These are phyloP conservation scores for Chlamydomonas sphaeroides DNA, from an alignment of 139 green algal genomes.

Conservation along the genomic window DNA sequence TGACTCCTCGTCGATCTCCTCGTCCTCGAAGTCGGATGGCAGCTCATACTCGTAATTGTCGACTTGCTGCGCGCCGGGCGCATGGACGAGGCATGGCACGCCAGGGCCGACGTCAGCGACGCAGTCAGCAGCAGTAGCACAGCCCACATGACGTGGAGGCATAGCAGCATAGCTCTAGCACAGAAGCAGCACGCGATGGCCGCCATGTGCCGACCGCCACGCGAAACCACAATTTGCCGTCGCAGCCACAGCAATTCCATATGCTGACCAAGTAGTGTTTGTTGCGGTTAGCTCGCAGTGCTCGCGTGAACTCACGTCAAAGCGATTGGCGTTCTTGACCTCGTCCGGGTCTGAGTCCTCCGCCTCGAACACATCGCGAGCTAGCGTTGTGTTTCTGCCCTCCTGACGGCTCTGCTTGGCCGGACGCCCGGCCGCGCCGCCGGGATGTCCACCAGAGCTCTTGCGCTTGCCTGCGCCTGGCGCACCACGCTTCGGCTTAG, in stretches of 20 bases:
- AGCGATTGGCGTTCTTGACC: constrained; percentile 59
- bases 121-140: no score
- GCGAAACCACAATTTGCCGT: no score
- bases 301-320: constrained; percentile 62
- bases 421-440: neutral
- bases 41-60: constrained; percentile 94
- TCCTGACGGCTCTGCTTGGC: constrained; percentile 6
- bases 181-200: no score
- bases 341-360: constrained; percentile 70
- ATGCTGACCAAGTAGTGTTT: no score
- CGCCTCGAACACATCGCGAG: constrained; percentile 68
- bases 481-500: neutral
- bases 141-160: no score
- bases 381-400: neutral
- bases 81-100: no score
- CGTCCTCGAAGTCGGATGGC: constrained; percentile 91
- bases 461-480: constrained; percentile 23
- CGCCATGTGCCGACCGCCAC: no score
- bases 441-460: neutral
- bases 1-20: constrained; percentile 96
- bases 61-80: constrained; percentile 82
- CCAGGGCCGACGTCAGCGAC: no score
- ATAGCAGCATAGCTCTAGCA: no score
- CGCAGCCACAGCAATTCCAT: no score
- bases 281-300: no score